Percentiles rank a stretch among this genome's conserved stretches.
These are phyloP conservation scores for Macrolepiota dolichaula DNA, from an alignment of 768 basidiomycete species.

Conservation along the genomic window DNA sequence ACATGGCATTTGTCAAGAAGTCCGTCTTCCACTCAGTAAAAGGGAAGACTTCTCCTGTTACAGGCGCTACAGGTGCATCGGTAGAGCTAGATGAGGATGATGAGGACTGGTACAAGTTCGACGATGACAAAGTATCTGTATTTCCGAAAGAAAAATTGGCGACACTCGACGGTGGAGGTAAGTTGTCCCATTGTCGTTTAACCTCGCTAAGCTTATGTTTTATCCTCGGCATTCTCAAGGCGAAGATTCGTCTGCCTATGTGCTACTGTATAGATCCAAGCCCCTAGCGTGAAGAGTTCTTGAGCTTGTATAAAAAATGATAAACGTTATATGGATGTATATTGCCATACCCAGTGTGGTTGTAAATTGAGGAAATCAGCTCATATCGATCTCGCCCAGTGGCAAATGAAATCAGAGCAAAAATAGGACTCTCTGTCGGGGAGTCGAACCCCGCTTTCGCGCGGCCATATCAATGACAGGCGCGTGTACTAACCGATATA, in stretches of 20 bases:
- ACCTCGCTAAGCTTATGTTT: conserved; percentile 85
- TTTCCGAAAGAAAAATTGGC: conserved; percentile 84
- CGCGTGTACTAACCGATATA: conserved; percentile 16
- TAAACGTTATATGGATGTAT: neutral
- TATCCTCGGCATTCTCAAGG: conserved; percentile 56
- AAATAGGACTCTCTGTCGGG: conserved; percentile 15
- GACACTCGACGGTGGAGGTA: conserved; percentile 81
- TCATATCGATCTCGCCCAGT: neutral
- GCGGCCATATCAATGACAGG: conserved; percentile 13
- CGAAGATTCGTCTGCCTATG: conserved; percentile 26
- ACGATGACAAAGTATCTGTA: conserved; percentile 89
- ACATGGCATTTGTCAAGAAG: conserved; percentile 89
- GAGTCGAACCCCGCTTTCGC: conserved; percentile 19
- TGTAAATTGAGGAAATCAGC: neutral
- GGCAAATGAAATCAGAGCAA: neutral
- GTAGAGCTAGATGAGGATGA: conserved; percentile 56
- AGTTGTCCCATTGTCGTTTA: conserved; percentile 35
- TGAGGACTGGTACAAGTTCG: conserved; percentile 94
- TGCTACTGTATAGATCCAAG: conserved; percentile 15
- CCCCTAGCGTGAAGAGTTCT: neutral
- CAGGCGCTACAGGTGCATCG: conserved; percentile 16
- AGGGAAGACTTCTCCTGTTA: conserved; percentile 16
- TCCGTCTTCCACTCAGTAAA: conserved; percentile 53
- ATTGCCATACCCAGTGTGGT: neutral
- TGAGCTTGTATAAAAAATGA: neutral